These are phyloP conservation scores for Naganishia sp. DNA, from an alignment of 1,284 basidiomycete genomes.

Conservation along the genomic window DNA sequence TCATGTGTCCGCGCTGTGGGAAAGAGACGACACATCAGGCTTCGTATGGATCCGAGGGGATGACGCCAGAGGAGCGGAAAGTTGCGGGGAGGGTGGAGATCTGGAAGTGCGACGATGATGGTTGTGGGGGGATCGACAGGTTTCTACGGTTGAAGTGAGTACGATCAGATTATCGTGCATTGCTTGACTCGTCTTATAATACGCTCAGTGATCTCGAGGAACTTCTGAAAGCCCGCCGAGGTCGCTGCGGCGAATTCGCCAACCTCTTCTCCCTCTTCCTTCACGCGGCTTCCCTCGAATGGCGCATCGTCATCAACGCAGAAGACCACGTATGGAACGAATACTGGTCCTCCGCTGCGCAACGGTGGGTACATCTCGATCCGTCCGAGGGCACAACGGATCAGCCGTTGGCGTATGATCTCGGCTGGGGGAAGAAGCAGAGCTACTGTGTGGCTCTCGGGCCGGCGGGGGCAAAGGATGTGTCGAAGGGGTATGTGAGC, in stretches of 20 bases:
- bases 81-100: slow-evolving; percentile 55
- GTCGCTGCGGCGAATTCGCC: slow-evolving; percentile 57
- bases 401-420: slow-evolving; percentile 55
- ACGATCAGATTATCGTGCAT: not conserved
- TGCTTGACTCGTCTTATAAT: not conserved
- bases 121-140: slow-evolving; percentile 43
- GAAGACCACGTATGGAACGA: slow-evolving; percentile 60
- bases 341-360: slow-evolving; percentile 45
- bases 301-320: slow-evolving; percentile 54
- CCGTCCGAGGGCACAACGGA: slow-evolving; percentile 55
- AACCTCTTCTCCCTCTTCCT: slow-evolving; percentile 57
- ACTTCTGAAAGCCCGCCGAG: slow-evolving; percentile 50
- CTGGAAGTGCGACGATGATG: slow-evolving; percentile 43
- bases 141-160: slow-evolving; percentile 55
- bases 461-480: slow-evolving; percentile 53
- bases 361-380: slow-evolving; percentile 58
- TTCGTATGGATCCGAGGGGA: slow-evolving; percentile 26
- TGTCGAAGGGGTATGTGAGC: slow-evolving; percentile 54
- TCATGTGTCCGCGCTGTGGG: slow-evolving; percentile 51
- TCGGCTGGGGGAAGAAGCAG: slow-evolving; percentile 58
- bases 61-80: slow-evolving; percentile 43
- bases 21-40: slow-evolving; percentile 40
- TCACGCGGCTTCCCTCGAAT: slow-evolving; percentile 51
- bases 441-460: slow-evolving; percentile 56
- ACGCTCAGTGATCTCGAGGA: slow-evolving; percentile 40